Evolutionary conservation across 2,329 filamentous ascomycete species (phyloP), one percentile per base, ranked within the genome.

Genomic region (Trichoderma breve): DNA sequence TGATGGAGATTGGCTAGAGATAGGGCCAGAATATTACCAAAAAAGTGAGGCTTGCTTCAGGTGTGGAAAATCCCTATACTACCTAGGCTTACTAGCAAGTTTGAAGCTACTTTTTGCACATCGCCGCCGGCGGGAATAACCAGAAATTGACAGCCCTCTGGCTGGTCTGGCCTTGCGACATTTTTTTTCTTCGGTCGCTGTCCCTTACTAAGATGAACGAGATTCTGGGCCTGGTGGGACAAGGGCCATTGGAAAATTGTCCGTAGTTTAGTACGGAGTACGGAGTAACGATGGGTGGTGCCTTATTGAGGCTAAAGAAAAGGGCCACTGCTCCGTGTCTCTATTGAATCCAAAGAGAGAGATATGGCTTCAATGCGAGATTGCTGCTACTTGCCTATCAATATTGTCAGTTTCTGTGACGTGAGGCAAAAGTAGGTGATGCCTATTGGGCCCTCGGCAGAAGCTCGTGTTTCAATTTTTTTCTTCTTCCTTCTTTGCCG

Each of bases 221-320:
- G 62, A 36, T 68, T 68, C 55, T 47, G 12, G 63, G 30, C 36
- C 61, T 28, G 64, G 64, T 36, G 64, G 64, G 32, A 60, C 65
- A 68, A 26, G 65, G 24, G 32, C 64, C 62, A 65, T 65, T 55
- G 64, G 30, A 57, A 66, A 67, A 58, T 58, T 55, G 34, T 55
- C 64, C 64, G 64, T 58, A 67, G 64, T 58, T 43, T 55, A 55
- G 63, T 53, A 55, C 63, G 63, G 63, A 67, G 66, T 30, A 68
- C 47, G 63, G 63, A 67, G 66, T 24, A 68, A 30, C 64, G 24
- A 26, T 68, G 65, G 65, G n/a, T n/a, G n/a, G n/a, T n/a, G n/a
- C n/a, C n/a, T n/a, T n/a, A n/a, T n/a, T 32, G 62, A 26, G 64
- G 34, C 64, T 43, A 43, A 14, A 28, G 34, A 28, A 53, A 65